Base-by-base conservation (phyloP, 148 eudicot species). In the Gaultheria prostrata region DNA sequence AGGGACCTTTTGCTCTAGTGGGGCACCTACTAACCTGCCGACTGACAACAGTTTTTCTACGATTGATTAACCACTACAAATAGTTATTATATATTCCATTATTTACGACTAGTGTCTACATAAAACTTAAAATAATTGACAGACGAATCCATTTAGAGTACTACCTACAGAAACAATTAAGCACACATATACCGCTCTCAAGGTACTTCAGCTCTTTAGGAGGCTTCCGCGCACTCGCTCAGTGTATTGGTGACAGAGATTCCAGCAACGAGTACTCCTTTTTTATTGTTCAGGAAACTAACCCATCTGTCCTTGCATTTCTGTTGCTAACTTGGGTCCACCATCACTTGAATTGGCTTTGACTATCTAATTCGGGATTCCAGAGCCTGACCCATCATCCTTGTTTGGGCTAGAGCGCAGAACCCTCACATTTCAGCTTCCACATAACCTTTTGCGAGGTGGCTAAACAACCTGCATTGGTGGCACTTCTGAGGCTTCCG, bases 261-360 rank as follows among this genome's bases (percentile, higher is more conserved):
- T 49, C 51, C 11, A 7, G 10, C 28, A 57, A 57, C 63, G 18
- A 57, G 63, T 20, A 65, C 71, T 65, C 32, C 71, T 65, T 65
- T 26, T 26, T 26, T 17, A 65, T 65, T 30, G 9, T 11, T 26
- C 24, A 65, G 32, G 71, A 26, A 65, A 71, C 32, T 71, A 71
- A 71, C 75, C 45, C 75, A 71, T 30, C 73, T 67, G 26, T 67
- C 39, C 73, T 69, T 69, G 39, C 73, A 30, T 69, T 69, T 69
- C 33, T 69, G 35, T 69, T 30, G 73, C 73, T 30, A 69, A 69
- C 73, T 69, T 30, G 73, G 39, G 39, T 69, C 73, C 35, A 69
- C 73, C 73, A 69, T 30, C 39, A 28, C 39, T 69, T 2, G 2
- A 69, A 30, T 69, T 28, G 73, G 73, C 39, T 28, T 28, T 69